phyloP scores from a whole-genome alignment of 495 filamentous ascomycete species.

The Trypethelium eluteriae region DNA sequence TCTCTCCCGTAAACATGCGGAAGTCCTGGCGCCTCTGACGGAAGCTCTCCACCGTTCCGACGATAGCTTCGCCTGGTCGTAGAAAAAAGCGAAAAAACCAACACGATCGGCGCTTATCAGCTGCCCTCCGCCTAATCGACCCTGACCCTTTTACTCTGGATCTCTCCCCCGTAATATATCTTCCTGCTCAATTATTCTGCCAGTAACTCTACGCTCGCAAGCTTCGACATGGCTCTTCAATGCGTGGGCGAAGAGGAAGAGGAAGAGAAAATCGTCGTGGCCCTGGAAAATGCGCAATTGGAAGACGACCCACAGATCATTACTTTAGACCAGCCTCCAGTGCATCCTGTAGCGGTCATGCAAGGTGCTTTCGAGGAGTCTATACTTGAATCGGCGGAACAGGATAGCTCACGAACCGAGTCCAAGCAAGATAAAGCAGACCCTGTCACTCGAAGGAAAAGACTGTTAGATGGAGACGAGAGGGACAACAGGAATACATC shows the following conservation, averaged over 20 bases:
- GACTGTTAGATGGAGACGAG: slow-evolving; percentile 59
- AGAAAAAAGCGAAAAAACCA: background rate
- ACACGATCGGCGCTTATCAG: slow-evolving; percentile 3
- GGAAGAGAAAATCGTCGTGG: slow-evolving; percentile 18
- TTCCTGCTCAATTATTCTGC: background rate
- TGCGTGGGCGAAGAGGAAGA: slow-evolving; percentile 21
- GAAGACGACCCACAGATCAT: slow-evolving; percentile 21
- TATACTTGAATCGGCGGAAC: slow-evolving; percentile 59
- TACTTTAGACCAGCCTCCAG: slow-evolving; percentile 40
- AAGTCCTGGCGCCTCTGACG: background rate
- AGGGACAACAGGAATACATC: slow-evolving; percentile 58
- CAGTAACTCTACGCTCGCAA: background rate
- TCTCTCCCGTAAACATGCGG: background rate
- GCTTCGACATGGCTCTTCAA: slow-evolving; percentile 3
- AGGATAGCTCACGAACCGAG: slow-evolving; percentile 27
- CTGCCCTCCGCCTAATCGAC: background rate
- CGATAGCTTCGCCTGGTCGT: background rate
- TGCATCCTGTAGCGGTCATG: slow-evolving; percentile 75
- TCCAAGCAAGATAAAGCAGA: slow-evolving; percentile 30
- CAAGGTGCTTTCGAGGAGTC: slow-evolving; percentile 93
- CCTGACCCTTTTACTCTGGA: background rate
- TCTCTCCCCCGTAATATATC: background rate
- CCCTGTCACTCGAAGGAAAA: slow-evolving; percentile 58
- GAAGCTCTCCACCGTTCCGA: background rate
- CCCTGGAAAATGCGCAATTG: slow-evolving; percentile 13